Evolutionary conservation across 257 asterid species (phyloP).

Genomic region (Nicotiana undulata): DNA sequence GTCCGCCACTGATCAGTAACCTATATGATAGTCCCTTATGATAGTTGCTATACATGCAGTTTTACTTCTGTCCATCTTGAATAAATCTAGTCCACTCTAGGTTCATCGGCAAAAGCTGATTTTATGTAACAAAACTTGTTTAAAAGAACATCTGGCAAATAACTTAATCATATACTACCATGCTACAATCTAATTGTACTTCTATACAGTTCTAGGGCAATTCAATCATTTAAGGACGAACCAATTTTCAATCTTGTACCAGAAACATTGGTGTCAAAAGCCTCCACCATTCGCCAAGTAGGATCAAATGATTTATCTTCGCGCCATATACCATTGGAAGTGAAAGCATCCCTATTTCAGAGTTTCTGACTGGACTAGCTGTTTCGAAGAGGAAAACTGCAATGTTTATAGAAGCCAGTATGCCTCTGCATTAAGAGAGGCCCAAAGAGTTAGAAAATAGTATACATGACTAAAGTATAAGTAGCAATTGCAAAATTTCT

Average conservation of each 20-base stretch:
- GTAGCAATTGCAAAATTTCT: neutral
- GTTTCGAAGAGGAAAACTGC: constrained; percentile 78
- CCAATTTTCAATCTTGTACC: constrained; percentile 72
- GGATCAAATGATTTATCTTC: constrained; percentile 65
- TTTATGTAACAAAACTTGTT: neutral
- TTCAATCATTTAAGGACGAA: constrained; percentile 45
- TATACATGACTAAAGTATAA: neutral
- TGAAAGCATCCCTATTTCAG: constrained; percentile 48
- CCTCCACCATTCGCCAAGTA: constrained; percentile 93
- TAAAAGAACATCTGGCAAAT: neutral
- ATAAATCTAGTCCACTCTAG: neutral
- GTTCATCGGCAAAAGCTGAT: neutral
- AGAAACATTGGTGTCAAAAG: constrained; percentile 89
- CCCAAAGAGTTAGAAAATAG: neutral
- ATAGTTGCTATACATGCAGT: neutral
- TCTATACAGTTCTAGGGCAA: neutral
- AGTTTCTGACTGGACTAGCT: constrained; percentile 68
- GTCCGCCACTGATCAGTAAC: too few relatives aligned
- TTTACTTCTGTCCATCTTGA: neutral
- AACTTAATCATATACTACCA: neutral
- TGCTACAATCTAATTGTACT: neutral
- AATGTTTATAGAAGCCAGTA: constrained; percentile 57
- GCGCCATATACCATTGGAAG: constrained; percentile 76
- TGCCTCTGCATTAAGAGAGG: constrained; percentile 43
- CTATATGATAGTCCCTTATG: neutral